Base-by-base conservation (phyloP, 176 grass and related monocot genomes). In the Lolium rigidum region DNA sequence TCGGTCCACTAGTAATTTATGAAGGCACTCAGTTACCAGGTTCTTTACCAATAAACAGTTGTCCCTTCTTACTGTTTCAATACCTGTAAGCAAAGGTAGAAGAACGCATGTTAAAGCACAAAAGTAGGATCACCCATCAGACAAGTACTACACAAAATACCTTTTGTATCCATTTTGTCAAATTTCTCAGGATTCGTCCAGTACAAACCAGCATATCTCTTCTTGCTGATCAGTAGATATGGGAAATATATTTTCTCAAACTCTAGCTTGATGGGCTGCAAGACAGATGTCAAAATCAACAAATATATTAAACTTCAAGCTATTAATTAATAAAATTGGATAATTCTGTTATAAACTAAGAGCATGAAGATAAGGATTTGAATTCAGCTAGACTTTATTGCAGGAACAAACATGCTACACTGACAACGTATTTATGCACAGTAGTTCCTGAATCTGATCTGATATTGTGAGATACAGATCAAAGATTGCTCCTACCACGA, bases 111-210 rank as follows among this genome's bases (percentile, higher is more conserved):
- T 64, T 76, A 74, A 77, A 88, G 12, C 25, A 91, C 62, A 51
- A 75, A 64, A 80, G 49, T 63, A 51, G 76, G 21, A 59, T 59
- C 39, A 39, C 21, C 13, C 73, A 31, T 69, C 41, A 88, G 64
- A 86, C 24, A 59, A 78, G 37, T 79, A 84, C 75, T 26, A 56
- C 8, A 56, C 74, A 41, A 58, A 74, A 78, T 89, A 98, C 96
- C 96, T 92, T 98, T 98, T 22, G 96, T 92, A 75, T 98, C 96
- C 96, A 98, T 98, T 92, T 98, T 98, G 84, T 98, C 96, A 92
- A 95, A 95, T 81, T 94, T 95, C 61, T 92, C 93, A 84, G 96
- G 86, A 87, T 98, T 98, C 72, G 96, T 88, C 96, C 96, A 98
- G 81, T 95, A 98, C 82, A 98, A 95, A 65, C 96, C 96, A 77